phyloP scores from a whole-genome alignment of 345 rosid species.

The Salix caprea region DNA sequence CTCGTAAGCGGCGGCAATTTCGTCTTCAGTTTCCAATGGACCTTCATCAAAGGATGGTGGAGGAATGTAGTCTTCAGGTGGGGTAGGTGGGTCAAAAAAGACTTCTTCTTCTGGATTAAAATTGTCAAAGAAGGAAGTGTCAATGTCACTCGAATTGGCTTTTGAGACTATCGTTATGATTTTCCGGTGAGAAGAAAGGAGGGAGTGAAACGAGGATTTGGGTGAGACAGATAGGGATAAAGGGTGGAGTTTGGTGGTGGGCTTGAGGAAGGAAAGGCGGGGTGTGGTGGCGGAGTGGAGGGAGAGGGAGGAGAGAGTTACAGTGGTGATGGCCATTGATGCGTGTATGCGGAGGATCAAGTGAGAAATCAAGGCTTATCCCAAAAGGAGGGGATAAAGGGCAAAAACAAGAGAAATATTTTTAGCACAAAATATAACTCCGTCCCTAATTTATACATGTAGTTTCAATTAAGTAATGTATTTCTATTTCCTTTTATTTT shows the following conservation, averaged over 20 bases:
- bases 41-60: conserved; percentile 74
- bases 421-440: not conserved
- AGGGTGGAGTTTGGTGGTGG: not conserved
- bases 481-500: too few species aligned
- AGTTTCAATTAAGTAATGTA: not conserved
- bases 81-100: conserved; percentile 57
- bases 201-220: conserved; percentile 20
- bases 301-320: conserved; percentile 33
- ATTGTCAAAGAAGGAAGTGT: conserved; percentile 50
- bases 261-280: conserved; percentile 3
- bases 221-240: conserved; percentile 16
- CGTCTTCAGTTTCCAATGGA: conserved; percentile 58
- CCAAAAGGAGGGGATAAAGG: not conserved
- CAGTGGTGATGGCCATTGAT: conserved; percentile 22
- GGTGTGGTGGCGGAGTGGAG: conserved; percentile 19
- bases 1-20: conserved; percentile 69
- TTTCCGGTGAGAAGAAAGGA: conserved; percentile 19
- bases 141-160: conserved; percentile 36
- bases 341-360: not conserved
- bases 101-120: conserved; percentile 36
- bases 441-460: not conserved
- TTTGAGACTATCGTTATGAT: conserved; percentile 3
- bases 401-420: not conserved
- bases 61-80: conserved; percentile 53
- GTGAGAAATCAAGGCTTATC: conserved; percentile 11